Base-by-base conservation (phyloP, 805 yeast genomes). In the Candida golubevii region DNA sequence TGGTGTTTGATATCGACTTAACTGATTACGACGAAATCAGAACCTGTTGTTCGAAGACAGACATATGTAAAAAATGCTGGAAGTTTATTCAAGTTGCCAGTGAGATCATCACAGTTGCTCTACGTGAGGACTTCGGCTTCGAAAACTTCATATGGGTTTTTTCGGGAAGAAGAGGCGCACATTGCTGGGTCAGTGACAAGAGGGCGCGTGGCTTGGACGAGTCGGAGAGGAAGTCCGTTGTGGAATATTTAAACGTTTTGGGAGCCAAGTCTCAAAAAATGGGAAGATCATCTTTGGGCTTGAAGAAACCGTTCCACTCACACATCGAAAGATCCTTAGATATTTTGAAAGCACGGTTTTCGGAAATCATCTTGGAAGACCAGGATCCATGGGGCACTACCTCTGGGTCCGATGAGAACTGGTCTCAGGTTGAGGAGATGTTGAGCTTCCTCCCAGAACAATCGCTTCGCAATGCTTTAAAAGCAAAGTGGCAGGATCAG, bases 81-180 rank as follows among this genome's bases (percentile, higher is more conserved):
- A 82, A 79, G 49, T 93, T 90, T 60, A 87, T 93, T 47, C 81
- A 84, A 15, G 79, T 90, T 26, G 97, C 97, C 1, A 79, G 89
- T 46, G 77, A 80, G 56, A 79, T 90, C 38, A 68, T 93, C 47
- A 87, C 85, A 48, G 59, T 63, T 1, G 84, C 95, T 0, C 71
- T 93, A 41, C 69, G 79, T 41, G 88, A 88, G 40, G 98, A 91
- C 63, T 93, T 93, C 65, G 98, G 97, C 1, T 90, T 87, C 62
- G 69, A 80, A 47, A 83, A 88, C 63, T 71, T 88, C 59, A 72
- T 93, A 39, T 93, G 98, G 98, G 96, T 91, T 5, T 93, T 88
- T 60, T 88, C 97, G 0, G 99, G 99, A 38, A 85, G 99, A 73
- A 86, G 99, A 77, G 99, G 99, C 64, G 96, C 95, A 12, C 99